phyloP scores from a whole-genome alignment of 2,329 filamentous ascomycete species.

The Zasmidium citrigriseum region DNA sequence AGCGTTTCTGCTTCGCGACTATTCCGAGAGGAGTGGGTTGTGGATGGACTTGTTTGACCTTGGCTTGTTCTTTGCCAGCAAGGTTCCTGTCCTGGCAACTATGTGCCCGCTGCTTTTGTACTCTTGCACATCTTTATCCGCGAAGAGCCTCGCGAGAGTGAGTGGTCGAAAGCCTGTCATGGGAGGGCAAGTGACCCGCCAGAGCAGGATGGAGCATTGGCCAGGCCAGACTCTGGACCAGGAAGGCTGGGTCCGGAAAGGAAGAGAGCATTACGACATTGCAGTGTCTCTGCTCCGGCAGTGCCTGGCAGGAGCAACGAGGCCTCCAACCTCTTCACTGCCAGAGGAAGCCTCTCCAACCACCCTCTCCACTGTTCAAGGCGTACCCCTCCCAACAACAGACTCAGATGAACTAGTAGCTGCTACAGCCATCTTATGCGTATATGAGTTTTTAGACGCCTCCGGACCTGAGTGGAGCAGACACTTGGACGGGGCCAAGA shows the following conservation, averaged over 20 bases:
- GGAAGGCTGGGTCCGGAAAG: conserved; percentile 57
- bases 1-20: conserved; percentile 60
- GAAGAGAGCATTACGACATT: conserved; percentile 60
- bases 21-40: conserved; percentile 57
- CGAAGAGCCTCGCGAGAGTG: conserved; percentile 61
- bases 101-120: conserved; percentile 53
- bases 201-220: conserved; percentile 50
- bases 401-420: conserved; percentile 63
- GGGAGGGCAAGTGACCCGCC: conserved; percentile 43
- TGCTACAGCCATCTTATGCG: conserved; percentile 66
- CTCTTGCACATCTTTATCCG: conserved; percentile 61
- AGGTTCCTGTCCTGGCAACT: conserved; percentile 58
- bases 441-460: conserved; percentile 68
- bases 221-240: conserved; percentile 41
- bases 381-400: conserved; percentile 36
- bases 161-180: conserved; percentile 53
- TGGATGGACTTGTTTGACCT: conserved; percentile 63
- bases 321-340: conserved; percentile 28
- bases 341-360: conserved; percentile 27
- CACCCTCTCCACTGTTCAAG: conserved; percentile 22
- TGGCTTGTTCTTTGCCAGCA: conserved; percentile 60
- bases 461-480: conserved; percentile 64
- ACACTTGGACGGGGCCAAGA: conserved; percentile 66
- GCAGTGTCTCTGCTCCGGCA: conserved; percentile 37
- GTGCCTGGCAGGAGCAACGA: conserved; percentile 31